These are phyloP conservation scores for Harrya chromipes DNA, from an alignment of 768 basidiomycete species.

Conservation along the genomic window DNA sequence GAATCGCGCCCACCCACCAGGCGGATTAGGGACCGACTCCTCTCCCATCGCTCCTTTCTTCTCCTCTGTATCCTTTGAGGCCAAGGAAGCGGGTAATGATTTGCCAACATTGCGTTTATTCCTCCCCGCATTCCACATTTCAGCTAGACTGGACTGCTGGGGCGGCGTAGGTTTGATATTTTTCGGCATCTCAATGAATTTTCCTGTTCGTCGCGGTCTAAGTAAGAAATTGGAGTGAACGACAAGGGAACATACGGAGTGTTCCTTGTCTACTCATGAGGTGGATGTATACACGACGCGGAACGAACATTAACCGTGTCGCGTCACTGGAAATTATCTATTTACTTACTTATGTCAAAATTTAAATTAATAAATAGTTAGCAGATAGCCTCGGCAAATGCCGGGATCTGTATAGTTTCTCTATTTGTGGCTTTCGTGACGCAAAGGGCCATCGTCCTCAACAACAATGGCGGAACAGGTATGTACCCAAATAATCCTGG, in stretches of 20 bases:
- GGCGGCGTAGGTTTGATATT: conserved; percentile 61
- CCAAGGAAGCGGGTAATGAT: conserved; percentile 19
- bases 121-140: conserved; percentile 66
- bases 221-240: background rate
- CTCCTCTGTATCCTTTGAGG: conserved; percentile 27
- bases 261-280: conserved; percentile 74
- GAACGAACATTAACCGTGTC: conserved; percentile 22
- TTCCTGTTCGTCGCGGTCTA: conserved; percentile 42
- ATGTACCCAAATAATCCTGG: conserved; percentile 15
- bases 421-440: conserved; percentile 34
- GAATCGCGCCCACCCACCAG: conserved; percentile 12
- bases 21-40: background rate
- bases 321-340: background rate
- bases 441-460: conserved; percentile 6
- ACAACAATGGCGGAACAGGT: conserved; percentile 62
- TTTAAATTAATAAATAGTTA: too few relatives aligned
- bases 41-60: conserved; percentile 16
- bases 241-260: conserved; percentile 43
- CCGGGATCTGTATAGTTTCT: conserved; percentile 43
- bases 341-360: too few relatives aligned
- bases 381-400: conserved; percentile 26
- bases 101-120: conserved; percentile 28
- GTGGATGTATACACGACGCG: conserved; percentile 14
- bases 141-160: conserved; percentile 75
- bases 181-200: conserved; percentile 74